These are phyloP conservation scores for Biscogniauxia marginata DNA, from an alignment of 2,329 filamentous ascomycete genomes.

Conservation along the genomic window DNA sequence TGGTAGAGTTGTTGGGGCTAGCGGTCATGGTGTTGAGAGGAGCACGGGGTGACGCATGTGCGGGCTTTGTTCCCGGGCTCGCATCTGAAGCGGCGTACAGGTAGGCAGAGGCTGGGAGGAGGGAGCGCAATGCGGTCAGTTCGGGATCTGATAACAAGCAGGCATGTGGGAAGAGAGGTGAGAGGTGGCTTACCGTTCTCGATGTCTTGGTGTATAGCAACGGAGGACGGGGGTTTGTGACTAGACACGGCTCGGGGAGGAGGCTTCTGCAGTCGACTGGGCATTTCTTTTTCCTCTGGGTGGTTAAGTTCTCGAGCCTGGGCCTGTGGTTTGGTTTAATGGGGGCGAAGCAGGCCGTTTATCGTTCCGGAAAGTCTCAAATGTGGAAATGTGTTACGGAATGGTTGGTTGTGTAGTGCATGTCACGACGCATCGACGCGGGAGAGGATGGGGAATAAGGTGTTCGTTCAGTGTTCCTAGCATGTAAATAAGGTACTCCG, in stretches of 20 bases:
- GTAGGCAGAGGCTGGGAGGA: slow-evolving; percentile 18
- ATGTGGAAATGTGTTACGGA: not conserved
- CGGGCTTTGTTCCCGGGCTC: slow-evolving; percentile 18
- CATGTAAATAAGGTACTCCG: not conserved
- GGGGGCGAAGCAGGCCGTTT: too few species aligned
- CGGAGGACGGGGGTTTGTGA: slow-evolving; percentile 11
- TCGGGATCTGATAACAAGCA: not conserved
- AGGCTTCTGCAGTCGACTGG: slow-evolving; percentile 32
- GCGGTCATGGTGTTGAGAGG: slow-evolving; percentile 13
- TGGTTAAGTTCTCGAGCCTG: not conserved
- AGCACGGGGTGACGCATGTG: slow-evolving; percentile 14
- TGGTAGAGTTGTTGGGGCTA: slow-evolving; percentile 40
- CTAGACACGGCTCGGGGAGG: slow-evolving; percentile 13
- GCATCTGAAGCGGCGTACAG: slow-evolving; percentile 22
- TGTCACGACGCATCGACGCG: not conserved
- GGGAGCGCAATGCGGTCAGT: too few species aligned
- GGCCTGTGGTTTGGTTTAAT: not conserved
- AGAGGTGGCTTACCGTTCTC: slow-evolving; percentile 28
- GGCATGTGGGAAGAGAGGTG: slow-evolving; percentile 10
- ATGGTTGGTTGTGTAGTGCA: not conserved
- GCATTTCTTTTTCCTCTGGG: slow-evolving; percentile 26
- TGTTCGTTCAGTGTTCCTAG: too few species aligned
- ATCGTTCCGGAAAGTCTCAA: not conserved
- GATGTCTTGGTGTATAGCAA: slow-evolving; percentile 15
- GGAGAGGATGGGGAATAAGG: not conserved